Base-by-base conservation (phyloP, 2,329 filamentous ascomycete genomes). In the Botryotinia globosa region DNA sequence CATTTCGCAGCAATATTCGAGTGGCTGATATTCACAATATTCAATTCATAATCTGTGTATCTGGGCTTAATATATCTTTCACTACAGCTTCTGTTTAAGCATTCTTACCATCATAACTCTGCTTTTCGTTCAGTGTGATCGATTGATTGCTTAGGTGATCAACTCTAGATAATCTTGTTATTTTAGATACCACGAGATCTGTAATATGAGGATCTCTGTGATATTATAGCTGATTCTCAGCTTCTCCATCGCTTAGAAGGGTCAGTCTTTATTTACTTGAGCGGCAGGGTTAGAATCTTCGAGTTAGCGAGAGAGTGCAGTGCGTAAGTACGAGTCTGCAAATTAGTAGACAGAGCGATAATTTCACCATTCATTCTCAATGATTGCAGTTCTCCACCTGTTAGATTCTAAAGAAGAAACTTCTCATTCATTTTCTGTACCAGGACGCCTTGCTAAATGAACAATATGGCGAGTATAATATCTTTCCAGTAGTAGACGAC, bases 371-470 rank as follows among this genome's bases (percentile, higher is more conserved):
- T 14, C 25, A 54, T 54, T 54, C 51, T 29, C 51, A 54, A n/a
- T 0, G 12, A 6, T n/a, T 29, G 51, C 25, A 29, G 12, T 54
- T 54, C 51, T 51, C 51, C 51, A 54, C 16, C 16, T 44, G 1
- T 18, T 5, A 29, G 29, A 54, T 4, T 18, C 14, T 39, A 1
- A 39, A 12, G 29, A 66, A 25, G 32, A 54, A 58, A 20, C 34
- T 34, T 51, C 32, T 71, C n/a, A 32, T 61, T 29, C 56, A 63
- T 56, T 71, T 44, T 71, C 37, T 48, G 59, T 62, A 70, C 67
- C 72, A 73, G 48, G 74, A 74, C 74, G 74, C 74, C 74, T 65
- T 74, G 74, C 74, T 74, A 74, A 74, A 70, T 32, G 48, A 58
- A 72, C 58, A 64, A 39, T 59, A 64, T 44, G 65, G 66, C 58